These are phyloP conservation scores for Sporothrix inflata DNA, from an alignment of 2,329 filamentous ascomycete genomes.

Conservation along the genomic window DNA sequence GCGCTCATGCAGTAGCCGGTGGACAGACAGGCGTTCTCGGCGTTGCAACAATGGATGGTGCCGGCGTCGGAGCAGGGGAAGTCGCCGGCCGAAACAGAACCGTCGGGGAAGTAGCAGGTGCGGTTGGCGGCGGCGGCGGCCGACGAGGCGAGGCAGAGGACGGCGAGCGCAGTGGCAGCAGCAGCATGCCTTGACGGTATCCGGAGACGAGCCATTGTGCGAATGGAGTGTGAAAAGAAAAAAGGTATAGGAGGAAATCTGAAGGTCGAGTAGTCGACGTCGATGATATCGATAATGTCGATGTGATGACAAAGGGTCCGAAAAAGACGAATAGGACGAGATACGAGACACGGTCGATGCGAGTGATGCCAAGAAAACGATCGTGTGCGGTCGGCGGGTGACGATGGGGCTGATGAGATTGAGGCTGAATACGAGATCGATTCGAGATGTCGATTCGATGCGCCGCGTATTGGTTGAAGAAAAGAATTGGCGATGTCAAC, in stretches of 20 bases:
- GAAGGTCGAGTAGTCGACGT: neutral
- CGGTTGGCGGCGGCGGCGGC: conserved; percentile 9
- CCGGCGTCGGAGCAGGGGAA: conserved; percentile 18
- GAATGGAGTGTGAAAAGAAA: neutral
- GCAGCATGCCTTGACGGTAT: neutral
- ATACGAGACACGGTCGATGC: neutral
- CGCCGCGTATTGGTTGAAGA: neutral
- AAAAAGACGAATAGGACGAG: neutral
- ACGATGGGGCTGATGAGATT: neutral
- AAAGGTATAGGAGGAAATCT: neutral
- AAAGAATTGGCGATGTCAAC: neutral
- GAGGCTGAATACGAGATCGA: neutral
- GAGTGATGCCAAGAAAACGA: neutral
- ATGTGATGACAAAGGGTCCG: neutral
- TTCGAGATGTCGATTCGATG: neutral
- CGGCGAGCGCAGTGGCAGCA: neutral
- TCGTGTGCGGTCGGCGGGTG: neutral
- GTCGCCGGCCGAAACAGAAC: conserved; percentile 15
- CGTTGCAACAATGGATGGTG: conserved; percentile 32
- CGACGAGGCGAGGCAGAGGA: neutral
- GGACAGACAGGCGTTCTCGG: conserved; percentile 26
- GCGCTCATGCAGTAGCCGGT: conserved; percentile 30
- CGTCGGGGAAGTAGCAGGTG: conserved; percentile 33
- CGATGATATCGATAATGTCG: neutral
- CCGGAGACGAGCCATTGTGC: conserved; percentile 5